Conservation (phyloP, 2,329 filamentous ascomycete genomes). For the Aureobasidium leucospermi region DNA sequence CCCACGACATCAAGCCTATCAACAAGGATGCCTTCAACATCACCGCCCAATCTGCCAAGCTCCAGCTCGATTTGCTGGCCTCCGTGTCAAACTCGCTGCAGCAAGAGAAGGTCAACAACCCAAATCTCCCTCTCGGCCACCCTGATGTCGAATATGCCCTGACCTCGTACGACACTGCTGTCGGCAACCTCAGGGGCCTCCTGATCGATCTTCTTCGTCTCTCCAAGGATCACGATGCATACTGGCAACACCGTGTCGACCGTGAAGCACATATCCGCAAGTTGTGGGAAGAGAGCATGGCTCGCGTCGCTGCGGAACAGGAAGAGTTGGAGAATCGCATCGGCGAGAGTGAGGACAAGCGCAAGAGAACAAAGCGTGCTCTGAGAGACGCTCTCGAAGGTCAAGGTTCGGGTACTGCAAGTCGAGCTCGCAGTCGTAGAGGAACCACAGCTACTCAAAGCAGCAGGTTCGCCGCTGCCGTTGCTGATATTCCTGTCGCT, state of each 20-base stretch:
- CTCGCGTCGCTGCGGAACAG: slow-evolving; percentile 88
- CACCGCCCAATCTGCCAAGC: slow-evolving; percentile 85
- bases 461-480: slow-evolving; percentile 15
- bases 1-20: slow-evolving; percentile 61
- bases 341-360: slow-evolving; percentile 83
- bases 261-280: slow-evolving; percentile 84
- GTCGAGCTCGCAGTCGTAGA: slow-evolving; percentile 14
- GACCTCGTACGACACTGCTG: slow-evolving; percentile 78
- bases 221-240: slow-evolving; percentile 85
- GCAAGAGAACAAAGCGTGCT: slow-evolving; percentile 80
- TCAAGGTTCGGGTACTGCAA: slow-evolving; percentile 25
- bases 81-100: slow-evolving; percentile 79
- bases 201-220: slow-evolving; percentile 85
- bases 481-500: slow-evolving; percentile 13
- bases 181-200: slow-evolving; percentile 76
- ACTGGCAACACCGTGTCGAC: slow-evolving; percentile 93
- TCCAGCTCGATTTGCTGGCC: slow-evolving; percentile 85
- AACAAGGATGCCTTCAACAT: slow-evolving; percentile 95
- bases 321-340: slow-evolving; percentile 83
- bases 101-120: slow-evolving; percentile 61
- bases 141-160: slow-evolving; percentile 69
- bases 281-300: slow-evolving; percentile 99
- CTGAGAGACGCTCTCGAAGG: slow-evolving; percentile 75
- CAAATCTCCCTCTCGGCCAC: slow-evolving; percentile 67
- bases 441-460: slow-evolving; percentile 9